Base-by-base conservation (phyloP, 768 basidiomycete genomes). In the Lactarius evosmus region DNA sequence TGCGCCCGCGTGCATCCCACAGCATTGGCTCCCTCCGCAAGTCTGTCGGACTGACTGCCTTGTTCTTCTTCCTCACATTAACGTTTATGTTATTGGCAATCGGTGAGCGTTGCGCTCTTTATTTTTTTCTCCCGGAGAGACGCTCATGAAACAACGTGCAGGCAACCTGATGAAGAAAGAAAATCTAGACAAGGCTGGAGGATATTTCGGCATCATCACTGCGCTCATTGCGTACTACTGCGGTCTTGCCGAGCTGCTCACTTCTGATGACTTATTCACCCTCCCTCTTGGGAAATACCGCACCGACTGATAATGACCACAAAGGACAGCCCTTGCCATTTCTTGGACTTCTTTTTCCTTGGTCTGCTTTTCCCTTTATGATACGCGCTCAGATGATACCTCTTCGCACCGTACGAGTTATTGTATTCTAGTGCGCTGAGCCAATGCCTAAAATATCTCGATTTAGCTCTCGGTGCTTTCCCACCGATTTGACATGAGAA, bases 11-110 rank as follows among this genome's bases (percentile, higher is more conserved):
- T 22, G 29, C 30, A 11, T n/a, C 22, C 54, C 32, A n/a, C 56
- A 83, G 82, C 41, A 56, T 86, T 40, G 85, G 78, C n/a, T 72
- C 81, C 2, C 72, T 83, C 3, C 78, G 82, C 63, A 78, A 79
- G 29, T 85, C 81, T 53, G 41, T 85, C 44, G 79, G 78, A 38
- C 74, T 86, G 22, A 72, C 80, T 17, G 72, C 78, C 0, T 72
- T 87, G 19, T 82, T 87, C 71, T 73, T 77, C 73, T 83, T 76
- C 79, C 79, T 87, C 25, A 76, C 74, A 32, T 62, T 82, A 56
- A 86, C 85, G 7, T 87, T 83, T 75, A 46, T 79, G 46, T 62
- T 84, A 17, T 76, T 84, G 46, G 76, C 75, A 5, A 66, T 74
- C 12, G 79, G 80, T 67, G 69, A 73, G 69, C 80, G 19, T n/a